phyloP scores from a whole-genome alignment of 1,139 yeast genomes.

The Blastobotrys indianensis region DNA sequence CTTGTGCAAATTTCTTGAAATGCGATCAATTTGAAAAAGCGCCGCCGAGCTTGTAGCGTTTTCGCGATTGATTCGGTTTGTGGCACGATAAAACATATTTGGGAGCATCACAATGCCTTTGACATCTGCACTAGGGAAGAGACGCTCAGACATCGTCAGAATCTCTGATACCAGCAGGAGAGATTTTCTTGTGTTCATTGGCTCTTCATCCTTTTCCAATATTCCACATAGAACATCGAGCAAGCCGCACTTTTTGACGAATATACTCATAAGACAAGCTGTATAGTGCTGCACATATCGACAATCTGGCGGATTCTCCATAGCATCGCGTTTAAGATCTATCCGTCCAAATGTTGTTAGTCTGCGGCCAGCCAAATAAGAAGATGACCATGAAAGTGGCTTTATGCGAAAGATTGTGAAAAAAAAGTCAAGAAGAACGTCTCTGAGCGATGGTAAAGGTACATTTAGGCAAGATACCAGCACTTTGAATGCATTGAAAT shows the following conservation, averaged over 20 bases:
- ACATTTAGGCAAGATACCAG: conserved; percentile 58
- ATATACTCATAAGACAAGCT: conserved; percentile 50
- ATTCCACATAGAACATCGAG: conserved; percentile 45
- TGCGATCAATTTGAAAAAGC: conserved; percentile 43
- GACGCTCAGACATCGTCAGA: conserved; percentile 46
- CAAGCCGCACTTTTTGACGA: conserved; percentile 50
- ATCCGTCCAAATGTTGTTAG: conserved; percentile 29
- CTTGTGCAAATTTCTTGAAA: conserved; percentile 40
- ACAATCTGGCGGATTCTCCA: conserved; percentile 14
- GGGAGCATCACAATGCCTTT: conserved; percentile 30
- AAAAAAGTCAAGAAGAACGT: conserved; percentile 62
- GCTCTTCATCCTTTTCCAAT: conserved; percentile 44
- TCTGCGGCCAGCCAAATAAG: conserved; percentile 35
- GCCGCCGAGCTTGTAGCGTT: conserved; percentile 29
- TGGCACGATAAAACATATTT: conserved; percentile 30
- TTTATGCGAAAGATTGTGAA: conserved; percentile 60
- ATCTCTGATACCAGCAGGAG: conserved; percentile 60
- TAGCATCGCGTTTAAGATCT: conserved; percentile 15
- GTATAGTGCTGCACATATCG: conserved; percentile 48
- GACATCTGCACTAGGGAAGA: conserved; percentile 43
- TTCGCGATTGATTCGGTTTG: conserved; percentile 14
- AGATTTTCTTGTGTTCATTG: conserved; percentile 51
- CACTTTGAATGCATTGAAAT: conserved; percentile 52
- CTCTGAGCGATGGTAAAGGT: conserved; percentile 53
- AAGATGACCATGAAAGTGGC: conserved; percentile 54